Percentiles rank a stretch among this genome's conserved stretches.
These are phyloP conservation scores for Zygosaccharomyces pseudorouxii DNA, from an alignment of 805 yeast species.

Conservation along the genomic window DNA sequence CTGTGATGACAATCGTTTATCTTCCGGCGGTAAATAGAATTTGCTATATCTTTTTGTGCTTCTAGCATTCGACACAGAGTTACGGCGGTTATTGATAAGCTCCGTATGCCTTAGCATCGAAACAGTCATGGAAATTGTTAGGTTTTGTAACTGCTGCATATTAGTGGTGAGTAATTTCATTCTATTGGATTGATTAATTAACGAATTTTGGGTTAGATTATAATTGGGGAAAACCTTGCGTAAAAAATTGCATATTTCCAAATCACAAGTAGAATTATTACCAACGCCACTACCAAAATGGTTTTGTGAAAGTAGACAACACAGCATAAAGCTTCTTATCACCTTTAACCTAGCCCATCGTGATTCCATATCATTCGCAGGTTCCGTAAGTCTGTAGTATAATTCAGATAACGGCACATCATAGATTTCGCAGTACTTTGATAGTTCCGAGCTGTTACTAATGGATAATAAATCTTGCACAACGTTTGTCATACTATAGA, in stretches of 20 bases:
- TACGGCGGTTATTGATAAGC: constrained; percentile 3
- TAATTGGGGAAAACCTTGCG: constrained; percentile 8
- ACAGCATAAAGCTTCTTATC: constrained; percentile 41
- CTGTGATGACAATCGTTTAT: neutral
- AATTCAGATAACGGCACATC: constrained; percentile 34
- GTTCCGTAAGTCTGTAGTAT: constrained; percentile 19
- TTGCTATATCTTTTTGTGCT: neutral
- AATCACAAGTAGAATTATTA: constrained; percentile 15
- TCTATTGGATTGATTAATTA: constrained; percentile 3
- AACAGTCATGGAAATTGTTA: constrained; percentile 4
- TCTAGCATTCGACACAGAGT: neutral
- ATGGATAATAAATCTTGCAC: constrained; percentile 28
- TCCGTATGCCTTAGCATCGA: constrained; percentile 5
- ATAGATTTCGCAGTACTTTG: constrained; percentile 43
- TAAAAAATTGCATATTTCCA: constrained; percentile 5
- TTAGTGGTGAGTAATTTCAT: constrained; percentile 6
- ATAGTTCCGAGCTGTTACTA: constrained; percentile 35
- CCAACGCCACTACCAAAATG: neutral
- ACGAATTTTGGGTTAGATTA: neutral
- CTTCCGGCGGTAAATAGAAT: neutral
- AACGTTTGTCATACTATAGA: constrained; percentile 26
- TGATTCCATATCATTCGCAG: constrained; percentile 26
- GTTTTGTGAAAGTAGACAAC: constrained; percentile 39
- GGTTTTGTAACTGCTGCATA: constrained; percentile 7
- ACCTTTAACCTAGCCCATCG: constrained; percentile 37